These are phyloP conservation scores for Radiomyces spectabilis DNA, from an alignment of 192 early-diverging fungal species.

Conservation along the genomic window DNA sequence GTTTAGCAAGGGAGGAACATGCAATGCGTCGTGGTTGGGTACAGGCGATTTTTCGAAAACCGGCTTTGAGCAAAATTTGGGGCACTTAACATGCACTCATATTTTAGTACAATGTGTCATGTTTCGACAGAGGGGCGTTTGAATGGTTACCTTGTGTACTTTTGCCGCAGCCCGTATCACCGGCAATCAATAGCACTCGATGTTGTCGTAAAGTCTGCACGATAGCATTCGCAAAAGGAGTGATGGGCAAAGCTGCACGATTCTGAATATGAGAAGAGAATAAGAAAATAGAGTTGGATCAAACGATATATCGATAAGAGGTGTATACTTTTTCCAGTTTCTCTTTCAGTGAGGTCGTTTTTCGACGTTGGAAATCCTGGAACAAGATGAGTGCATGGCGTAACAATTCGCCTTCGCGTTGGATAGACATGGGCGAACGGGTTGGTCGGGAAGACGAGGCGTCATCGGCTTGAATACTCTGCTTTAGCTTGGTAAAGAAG, in stretches of 20 bases:
- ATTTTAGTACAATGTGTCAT: slow-evolving; percentile 21
- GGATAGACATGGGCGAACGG: not conserved
- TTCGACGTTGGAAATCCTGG: slow-evolving; percentile 41
- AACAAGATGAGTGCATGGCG: slow-evolving; percentile 43
- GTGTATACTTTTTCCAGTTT: slow-evolving; percentile 42
- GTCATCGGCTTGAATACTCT: not conserved
- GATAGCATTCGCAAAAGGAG: slow-evolving; percentile 50
- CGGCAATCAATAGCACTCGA: slow-evolving; percentile 59
- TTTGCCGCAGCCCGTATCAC: slow-evolving; percentile 69
- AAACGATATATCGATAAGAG: not conserved
- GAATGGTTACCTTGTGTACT: slow-evolving; percentile 37
- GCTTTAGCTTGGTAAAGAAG: not conserved
- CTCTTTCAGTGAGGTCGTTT: slow-evolving; percentile 12
- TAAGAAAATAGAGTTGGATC: not conserved
- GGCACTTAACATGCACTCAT: slow-evolving; percentile 66
- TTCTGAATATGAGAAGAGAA: slow-evolving; percentile 32
- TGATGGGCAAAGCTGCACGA: slow-evolving; percentile 53
- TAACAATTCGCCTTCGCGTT: slow-evolving; percentile 16
- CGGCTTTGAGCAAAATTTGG: slow-evolving; percentile 75
- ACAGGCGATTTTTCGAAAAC: slow-evolving; percentile 68
- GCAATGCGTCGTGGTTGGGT: slow-evolving; percentile 88
- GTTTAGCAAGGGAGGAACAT: slow-evolving; percentile 47
- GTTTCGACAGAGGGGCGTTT: not conserved
- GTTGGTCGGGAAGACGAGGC: not conserved
- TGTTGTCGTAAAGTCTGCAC: slow-evolving; percentile 48